Evolutionary conservation across 2,329 filamentous ascomycete species (phyloP), one percentile per base, ranked within the genome.

Genomic region (Pezicula radicicola): DNA sequence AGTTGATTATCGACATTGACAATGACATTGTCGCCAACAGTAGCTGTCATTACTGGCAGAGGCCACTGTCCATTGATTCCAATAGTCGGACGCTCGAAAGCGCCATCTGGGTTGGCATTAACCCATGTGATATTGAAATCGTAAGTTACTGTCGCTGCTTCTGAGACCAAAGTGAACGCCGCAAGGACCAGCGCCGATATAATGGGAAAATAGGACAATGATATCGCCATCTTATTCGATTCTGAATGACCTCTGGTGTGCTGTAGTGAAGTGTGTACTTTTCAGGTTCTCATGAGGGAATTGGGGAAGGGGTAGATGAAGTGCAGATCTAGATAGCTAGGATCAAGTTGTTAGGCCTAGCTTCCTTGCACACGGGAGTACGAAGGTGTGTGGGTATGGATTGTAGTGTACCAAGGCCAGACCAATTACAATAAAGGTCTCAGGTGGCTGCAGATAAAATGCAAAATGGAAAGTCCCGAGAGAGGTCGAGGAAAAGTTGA

Each of bases 31-130:
- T 89, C 86, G 52, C 85, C 85, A 46, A 84, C 72, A 45, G 77
- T 77, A 36, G 80, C 85, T 48, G 80, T 75, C 51, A 91, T 84
- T 25, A 71, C 68, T 1, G 89, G 89, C 48, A 88, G 78, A 2
- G 89, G 89, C 86, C 88, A 91, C 70, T 85, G 68, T 4, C 81
- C 81, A 62, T 94, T 93, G 71, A 94, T 87, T 43, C 87, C 88
- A 64, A 93, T 89, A 3, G 81, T 80, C n/a, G 83, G 77, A 30
- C 88, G 78, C 37, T 80, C 74, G 53, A 78, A 77, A 7, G 76
- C 72, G 19, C 84, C 85, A 70, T 93, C 89, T 0, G 89, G 89
- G 60, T 88, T 87, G 33, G 85, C 81, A 40, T 71, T 79, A 10
- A 89, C 82, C 88, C 88, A 91, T 52, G 78, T 80, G 56, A 90